A percentile compares a stretch with the other conserved stretches of the same genome.
Conservation (phyloP, 345 rosid species). For the Gossypium rotundifolium region DNA sequence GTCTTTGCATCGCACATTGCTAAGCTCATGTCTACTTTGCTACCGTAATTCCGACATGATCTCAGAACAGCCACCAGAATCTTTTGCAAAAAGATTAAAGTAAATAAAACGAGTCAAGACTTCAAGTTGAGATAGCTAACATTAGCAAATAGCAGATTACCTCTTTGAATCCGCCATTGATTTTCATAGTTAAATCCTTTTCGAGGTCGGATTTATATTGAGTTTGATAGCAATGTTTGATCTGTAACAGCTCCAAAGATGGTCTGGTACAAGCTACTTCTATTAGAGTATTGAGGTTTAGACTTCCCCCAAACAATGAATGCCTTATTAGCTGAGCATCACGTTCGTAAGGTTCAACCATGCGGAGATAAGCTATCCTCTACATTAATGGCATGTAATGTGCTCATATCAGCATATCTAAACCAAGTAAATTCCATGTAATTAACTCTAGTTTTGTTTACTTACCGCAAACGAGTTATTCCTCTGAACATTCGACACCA, state of each 20-base stretch:
- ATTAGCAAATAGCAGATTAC: neutral
- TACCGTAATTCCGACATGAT: constrained; percentile 14
- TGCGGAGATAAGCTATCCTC: constrained; percentile 24
- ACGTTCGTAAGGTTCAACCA: constrained; percentile 22
- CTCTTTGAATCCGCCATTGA: constrained; percentile 23
- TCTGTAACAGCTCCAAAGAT: constrained; percentile 19
- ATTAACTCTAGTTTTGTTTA: neutral
- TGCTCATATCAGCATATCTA: neutral
- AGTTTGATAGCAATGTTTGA: constrained; percentile 17
- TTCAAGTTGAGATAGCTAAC: neutral
- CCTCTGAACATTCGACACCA: constrained; percentile 9
- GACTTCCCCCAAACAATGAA: constrained; percentile 10
- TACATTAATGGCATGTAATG: neutral
- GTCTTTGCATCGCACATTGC: constrained; percentile 31
- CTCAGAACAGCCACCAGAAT: constrained; percentile 21
- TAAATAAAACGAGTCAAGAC: neutral
- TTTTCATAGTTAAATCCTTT: constrained; percentile 20
- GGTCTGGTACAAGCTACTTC: constrained; percentile 29
- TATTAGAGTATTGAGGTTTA: constrained; percentile 14
- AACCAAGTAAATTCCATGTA: neutral
- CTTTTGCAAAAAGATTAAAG: neutral
- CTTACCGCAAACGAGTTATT: constrained; percentile 23
- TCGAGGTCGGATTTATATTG: constrained; percentile 21
- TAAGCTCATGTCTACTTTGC: constrained; percentile 22
- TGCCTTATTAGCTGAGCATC: constrained; percentile 27